phyloP scores from a whole-genome alignment of 106 monocot genomes.

The Apostasia shenzhenica region DNA sequence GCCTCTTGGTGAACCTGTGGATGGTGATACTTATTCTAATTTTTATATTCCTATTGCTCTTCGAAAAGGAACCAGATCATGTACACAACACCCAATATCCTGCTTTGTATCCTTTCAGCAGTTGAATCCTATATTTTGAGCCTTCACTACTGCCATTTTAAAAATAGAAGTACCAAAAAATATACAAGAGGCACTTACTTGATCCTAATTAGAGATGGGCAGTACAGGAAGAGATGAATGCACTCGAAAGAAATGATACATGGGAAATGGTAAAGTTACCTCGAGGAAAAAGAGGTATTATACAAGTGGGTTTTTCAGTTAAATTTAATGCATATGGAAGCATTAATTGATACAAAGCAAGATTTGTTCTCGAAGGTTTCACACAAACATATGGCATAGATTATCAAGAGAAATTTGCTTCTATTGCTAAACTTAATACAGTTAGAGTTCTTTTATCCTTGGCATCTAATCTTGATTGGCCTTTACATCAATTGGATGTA shows the following conservation, averaged over 20 bases:
- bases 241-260: too few species aligned
- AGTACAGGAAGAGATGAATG: not conserved
- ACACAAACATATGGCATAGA: too few species aligned
- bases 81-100: not conserved
- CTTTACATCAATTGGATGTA: not conserved
- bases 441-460: not conserved
- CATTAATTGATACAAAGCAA: not conserved
- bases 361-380: too few species aligned
- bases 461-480: not conserved
- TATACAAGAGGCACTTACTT: not conserved
- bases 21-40: not conserved
- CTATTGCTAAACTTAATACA: not conserved
- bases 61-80: not conserved
- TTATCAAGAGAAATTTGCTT: not conserved
- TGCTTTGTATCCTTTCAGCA: not conserved
- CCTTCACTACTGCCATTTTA: not conserved
- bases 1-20: too few species aligned
- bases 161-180: not conserved
- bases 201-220: not conserved
- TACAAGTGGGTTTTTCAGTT: not conserved
- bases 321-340: not conserved
- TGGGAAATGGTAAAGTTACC: not conserved
- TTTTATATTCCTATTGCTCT: not conserved
- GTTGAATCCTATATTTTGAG: not conserved
- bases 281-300: not conserved